Conservation (phyloP, 2,329 filamentous ascomycete species). For the Xylaria digitata region DNA sequence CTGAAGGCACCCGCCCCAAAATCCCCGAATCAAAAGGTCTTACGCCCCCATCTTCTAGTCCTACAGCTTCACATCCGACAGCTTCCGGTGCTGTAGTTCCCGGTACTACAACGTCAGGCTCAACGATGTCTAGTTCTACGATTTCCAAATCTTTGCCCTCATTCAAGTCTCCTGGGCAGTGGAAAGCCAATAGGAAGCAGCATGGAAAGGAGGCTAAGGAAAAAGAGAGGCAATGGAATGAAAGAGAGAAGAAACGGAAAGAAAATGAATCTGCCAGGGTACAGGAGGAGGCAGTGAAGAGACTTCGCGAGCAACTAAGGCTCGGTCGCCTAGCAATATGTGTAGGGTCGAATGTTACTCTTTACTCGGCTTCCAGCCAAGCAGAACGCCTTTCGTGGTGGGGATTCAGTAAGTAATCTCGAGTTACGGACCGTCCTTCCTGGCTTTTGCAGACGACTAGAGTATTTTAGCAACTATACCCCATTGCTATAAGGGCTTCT, state of each 20-base stretch:
- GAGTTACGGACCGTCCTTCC: background rate
- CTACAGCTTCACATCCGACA: no score
- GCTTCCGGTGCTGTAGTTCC: no score
- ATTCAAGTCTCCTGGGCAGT: background rate
- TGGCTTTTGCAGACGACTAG: background rate
- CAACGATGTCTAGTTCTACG: no score
- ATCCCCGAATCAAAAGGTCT: no score
- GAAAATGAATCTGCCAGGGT: conserved; percentile 17
- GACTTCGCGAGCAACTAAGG: conserved; percentile 25
- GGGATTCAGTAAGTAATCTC: conserved; percentile 27
- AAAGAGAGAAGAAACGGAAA: no score
- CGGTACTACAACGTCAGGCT: no score
- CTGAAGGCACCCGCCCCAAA: background rate
- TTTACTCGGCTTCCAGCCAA: conserved; percentile 28
- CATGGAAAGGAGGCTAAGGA: background rate
- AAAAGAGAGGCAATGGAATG: background rate
- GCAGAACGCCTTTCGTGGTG: conserved; percentile 34
- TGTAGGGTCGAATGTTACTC: conserved; percentile 34
- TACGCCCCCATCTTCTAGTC: no score
- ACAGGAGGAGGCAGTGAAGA: conserved; percentile 23
- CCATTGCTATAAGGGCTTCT: background rate
- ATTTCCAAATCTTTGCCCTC: background rate
- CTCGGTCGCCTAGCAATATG: conserved; percentile 32
- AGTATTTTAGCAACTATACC: background rate
- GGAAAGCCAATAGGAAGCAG: background rate